These are phyloP conservation scores for Nissolia schottii DNA, from an alignment of 306 rosid genomes.

Conservation along the genomic window DNA sequence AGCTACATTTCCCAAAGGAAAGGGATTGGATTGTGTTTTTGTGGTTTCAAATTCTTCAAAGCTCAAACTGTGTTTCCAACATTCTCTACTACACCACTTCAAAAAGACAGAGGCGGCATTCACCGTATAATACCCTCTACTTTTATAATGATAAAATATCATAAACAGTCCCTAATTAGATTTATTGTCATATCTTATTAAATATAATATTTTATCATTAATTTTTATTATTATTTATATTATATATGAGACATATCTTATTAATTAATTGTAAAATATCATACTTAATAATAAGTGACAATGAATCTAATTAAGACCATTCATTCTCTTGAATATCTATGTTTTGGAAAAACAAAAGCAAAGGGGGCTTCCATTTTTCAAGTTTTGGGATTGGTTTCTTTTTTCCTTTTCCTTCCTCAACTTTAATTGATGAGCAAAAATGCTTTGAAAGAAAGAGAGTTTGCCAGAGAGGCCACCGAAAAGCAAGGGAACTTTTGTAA, in stretches of 20 bases:
- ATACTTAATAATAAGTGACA: too few relatives aligned
- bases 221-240: too few relatives aligned
- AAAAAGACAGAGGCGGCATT: slow-evolving; percentile 43
- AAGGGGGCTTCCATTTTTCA: slow-evolving; percentile 42
- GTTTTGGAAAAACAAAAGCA: slow-evolving; percentile 31
- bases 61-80: slow-evolving; percentile 26
- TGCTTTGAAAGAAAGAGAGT: slow-evolving; percentile 44
- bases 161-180: too few relatives aligned
- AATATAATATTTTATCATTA: too few relatives aligned
- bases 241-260: too few relatives aligned
- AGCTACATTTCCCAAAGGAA: slow-evolving; percentile 26
- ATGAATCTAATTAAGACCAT: too few relatives aligned
- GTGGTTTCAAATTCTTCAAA: background rate
- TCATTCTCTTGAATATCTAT: slow-evolving; percentile 24
- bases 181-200: too few relatives aligned
- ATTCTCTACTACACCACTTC: slow-evolving; percentile 28
- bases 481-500: slow-evolving; percentile 79
- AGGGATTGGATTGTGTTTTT: background rate
- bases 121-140: slow-evolving; percentile 29
- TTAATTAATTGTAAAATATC: too few relatives aligned
- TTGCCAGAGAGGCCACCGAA: slow-evolving; percentile 80
- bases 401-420: slow-evolving; percentile 22
- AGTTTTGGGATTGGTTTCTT: slow-evolving; percentile 63
- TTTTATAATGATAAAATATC: background rate
- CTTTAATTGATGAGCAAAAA: slow-evolving; percentile 39